Evolutionary conservation across 306 rosid species (phyloP).

Genomic region (Crotalaria pallida): DNA sequence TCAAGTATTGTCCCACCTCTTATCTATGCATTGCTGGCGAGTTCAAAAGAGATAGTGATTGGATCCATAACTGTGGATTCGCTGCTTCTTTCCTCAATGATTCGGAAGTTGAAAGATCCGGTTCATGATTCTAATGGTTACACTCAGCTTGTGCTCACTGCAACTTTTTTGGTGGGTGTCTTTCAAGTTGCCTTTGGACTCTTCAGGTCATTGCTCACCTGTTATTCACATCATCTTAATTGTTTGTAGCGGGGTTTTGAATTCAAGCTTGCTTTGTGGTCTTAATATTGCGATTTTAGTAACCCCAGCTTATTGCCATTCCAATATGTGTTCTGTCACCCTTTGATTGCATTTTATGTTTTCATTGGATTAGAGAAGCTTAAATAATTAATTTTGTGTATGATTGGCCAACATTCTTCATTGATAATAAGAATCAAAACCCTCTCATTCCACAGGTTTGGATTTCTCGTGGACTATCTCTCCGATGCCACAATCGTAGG

Average conservation of each 20-base stretch:
- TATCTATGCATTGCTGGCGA: slow-evolving; percentile 55
- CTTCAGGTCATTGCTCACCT: slow-evolving; percentile 13
- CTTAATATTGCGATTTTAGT: too few species aligned
- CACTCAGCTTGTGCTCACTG: slow-evolving; percentile 52
- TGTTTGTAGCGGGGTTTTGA: too few species aligned
- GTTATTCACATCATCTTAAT: neutral
- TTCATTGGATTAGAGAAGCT: neutral
- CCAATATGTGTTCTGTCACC: neutral
- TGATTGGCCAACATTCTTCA: neutral
- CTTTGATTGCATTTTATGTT: neutral
- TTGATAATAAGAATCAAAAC: neutral
- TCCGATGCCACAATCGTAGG: slow-evolving; percentile 53
- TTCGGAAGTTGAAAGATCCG: slow-evolving; percentile 45
- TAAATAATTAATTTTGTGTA: neutral
- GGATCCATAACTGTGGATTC: slow-evolving; percentile 76
- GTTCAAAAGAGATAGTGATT: slow-evolving; percentile 62
- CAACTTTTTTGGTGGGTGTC: slow-evolving; percentile 64
- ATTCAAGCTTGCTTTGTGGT: too few species aligned
- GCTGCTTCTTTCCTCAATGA: slow-evolving; percentile 63
- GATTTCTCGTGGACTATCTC: slow-evolving; percentile 49
- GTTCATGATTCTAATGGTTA: slow-evolving; percentile 41
- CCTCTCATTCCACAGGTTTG: slow-evolving; percentile 23
- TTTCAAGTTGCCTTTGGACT: slow-evolving; percentile 71
- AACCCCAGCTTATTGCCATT: too few species aligned
- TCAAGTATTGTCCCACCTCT: slow-evolving; percentile 74